A percentile compares a stretch with the other conserved stretches of the same genome.
phyloP scores from a whole-genome alignment of 805 yeast genomes.

The Metschnikowia kunwiensis region DNA sequence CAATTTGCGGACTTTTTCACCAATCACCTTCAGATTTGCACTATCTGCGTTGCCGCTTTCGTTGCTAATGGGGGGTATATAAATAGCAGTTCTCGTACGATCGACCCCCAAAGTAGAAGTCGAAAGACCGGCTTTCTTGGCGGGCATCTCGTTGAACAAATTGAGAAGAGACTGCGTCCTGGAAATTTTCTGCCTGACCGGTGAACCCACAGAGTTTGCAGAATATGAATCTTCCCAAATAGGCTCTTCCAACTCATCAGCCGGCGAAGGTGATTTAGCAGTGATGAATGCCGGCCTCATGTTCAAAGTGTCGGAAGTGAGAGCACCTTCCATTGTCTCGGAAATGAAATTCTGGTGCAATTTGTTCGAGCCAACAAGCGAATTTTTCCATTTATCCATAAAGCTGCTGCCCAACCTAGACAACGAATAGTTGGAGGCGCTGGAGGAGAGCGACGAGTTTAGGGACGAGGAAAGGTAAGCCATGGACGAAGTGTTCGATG shows the following conservation, averaged over 20 bases:
- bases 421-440: constrained; percentile 38
- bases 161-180: constrained; percentile 39
- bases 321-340: constrained; percentile 9
- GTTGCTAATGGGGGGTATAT: constrained; percentile 4
- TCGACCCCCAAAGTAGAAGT: constrained; percentile 8
- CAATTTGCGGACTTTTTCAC: constrained; percentile 2
- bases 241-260: constrained; percentile 15
- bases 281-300: constrained; percentile 8
- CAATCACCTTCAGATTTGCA: constrained; percentile 5
- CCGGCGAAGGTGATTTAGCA: constrained; percentile 17
- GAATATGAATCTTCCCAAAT: constrained; percentile 14
- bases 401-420: constrained; percentile 42
- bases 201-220: constrained; percentile 3
- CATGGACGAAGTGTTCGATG: constrained; percentile 37
- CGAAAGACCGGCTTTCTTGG: constrained; percentile 13
- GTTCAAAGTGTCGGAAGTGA: constrained; percentile 7
- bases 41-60: constrained; percentile 4
- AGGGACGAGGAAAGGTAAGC: constrained; percentile 42
- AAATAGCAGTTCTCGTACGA: constrained; percentile 8
- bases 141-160: constrained; percentile 10
- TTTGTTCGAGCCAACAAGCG: constrained; percentile 21
- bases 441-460: constrained; percentile 35
- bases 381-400: constrained; percentile 44
- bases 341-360: constrained; percentile 5
- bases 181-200: constrained; percentile 17